Base-by-base conservation (phyloP, 768 basidiomycete species). In the Termitomyces eurrhizus region DNA sequence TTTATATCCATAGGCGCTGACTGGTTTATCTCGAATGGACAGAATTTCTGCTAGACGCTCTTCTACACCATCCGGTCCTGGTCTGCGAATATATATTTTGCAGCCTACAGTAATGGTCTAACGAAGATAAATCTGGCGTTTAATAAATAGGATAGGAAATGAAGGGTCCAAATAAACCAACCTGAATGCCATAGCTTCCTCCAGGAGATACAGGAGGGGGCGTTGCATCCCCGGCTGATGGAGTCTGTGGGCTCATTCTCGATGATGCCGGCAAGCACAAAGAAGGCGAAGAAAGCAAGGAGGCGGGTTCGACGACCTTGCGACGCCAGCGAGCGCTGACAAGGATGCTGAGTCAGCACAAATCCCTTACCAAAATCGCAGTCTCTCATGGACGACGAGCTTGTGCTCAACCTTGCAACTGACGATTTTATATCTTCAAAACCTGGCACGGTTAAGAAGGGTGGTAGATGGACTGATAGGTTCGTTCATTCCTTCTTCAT, bases 11-110 rank as follows among this genome's bases (percentile, higher is more conserved):
- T 87, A 91, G 1, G 80, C 70, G 65, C 85, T 87, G 58, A 80
- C 77, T 42, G 89, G 88, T 73, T 90, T 91, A 71, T 95, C 93
- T 52, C 97, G 90, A 58, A 96, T 94, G 58, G 94, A 96, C 33
- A 99, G 81, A 66, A 99, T 89, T 77, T 99, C 97, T 14, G 95
- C 97, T 56, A 95, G 85, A 51, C 96, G 90, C 69, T 97, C 93
- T 75, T 98, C 95, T 50, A 86, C 78, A 49, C 89, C 92, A 67
- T 88, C 86, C 50, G 87, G 75, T 46, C 83, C 84, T 62, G 89
- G 88, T 65, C 96, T 89, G 46, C 84, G 85, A 65, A 96, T 92
- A 76, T 89, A 95, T 71, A 99, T 84, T 78, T 98, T 98, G 80
- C 95, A 98, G 59, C 97, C 97, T 68, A 95, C 91, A 61, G 86